A percentile compares a stretch with the other conserved stretches of the same genome.
phyloP scores from a whole-genome alignment of 2,329 filamentous ascomycete genomes.

The Beauveria varroae region DNA sequence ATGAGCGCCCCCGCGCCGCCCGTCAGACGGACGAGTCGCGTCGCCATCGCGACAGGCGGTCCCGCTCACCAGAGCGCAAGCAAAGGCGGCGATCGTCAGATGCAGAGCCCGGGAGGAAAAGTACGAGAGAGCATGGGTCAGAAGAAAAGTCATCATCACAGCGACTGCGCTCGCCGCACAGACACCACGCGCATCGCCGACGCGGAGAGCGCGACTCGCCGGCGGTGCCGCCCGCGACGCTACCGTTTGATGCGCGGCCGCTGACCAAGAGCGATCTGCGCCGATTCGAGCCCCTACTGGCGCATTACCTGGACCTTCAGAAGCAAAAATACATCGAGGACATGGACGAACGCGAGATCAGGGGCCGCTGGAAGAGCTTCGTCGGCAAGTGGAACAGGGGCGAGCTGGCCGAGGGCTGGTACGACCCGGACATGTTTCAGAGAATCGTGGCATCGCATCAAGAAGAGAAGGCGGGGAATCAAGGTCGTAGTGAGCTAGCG shows the following conservation, averaged over 20 bases:
- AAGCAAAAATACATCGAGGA: conserved; percentile 64
- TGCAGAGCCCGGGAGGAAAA: neutral
- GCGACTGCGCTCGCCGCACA: conserved; percentile 10
- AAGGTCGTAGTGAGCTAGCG: neutral
- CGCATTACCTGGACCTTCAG: conserved; percentile 80
- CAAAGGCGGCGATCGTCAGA: conserved; percentile 8
- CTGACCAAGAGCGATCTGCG: conserved; percentile 64
- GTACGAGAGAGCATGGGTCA: neutral
- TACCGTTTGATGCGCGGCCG: conserved; percentile 60
- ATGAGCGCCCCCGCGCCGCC: neutral
- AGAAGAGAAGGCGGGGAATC: neutral
- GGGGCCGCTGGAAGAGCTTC: conserved; percentile 91
- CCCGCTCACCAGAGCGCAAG: conserved; percentile 13
- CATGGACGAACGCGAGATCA: conserved; percentile 67
- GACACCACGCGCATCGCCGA: conserved; percentile 7
- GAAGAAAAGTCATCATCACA: conserved; percentile 4
- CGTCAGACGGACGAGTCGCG: neutral
- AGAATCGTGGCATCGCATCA: conserved; percentile 25
- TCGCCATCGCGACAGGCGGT: conserved; percentile 8
- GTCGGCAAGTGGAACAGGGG: conserved; percentile 84
- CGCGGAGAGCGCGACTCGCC: conserved; percentile 9
- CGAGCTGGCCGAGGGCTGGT: conserved; percentile 87
- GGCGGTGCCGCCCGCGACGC: conserved; percentile 14
- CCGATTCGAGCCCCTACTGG: conserved; percentile 64
- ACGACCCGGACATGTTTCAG: conserved; percentile 66